Evolutionary conservation across 2,329 filamentous ascomycete species (phyloP), one percentile per base, ranked within the genome.

Genomic region (Neonectria faginata): DNA sequence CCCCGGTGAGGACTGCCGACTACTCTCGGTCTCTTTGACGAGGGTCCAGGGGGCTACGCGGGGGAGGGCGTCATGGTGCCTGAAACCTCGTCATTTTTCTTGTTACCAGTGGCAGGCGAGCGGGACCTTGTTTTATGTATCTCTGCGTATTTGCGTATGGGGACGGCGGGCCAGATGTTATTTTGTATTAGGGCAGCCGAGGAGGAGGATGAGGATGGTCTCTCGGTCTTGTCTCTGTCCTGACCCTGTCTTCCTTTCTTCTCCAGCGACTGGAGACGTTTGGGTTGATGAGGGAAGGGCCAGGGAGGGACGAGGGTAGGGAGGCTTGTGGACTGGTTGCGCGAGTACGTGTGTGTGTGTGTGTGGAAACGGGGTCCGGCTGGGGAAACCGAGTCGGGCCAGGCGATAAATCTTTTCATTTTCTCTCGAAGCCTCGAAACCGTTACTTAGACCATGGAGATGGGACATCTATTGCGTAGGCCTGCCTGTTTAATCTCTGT

Each of bases 331-430:
- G 70, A 66, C 65, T 66, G 68, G 62, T 66, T 58, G 67, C 60
- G 67, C 62, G 68, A 61, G 70, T 65, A 64, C 69, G 65, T 70
- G 70, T 67, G 70, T 67, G n/a, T n/a, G 56, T 73, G 69, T 71
- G 70, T 65, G 66, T 70, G 70, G 69, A 71, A 67, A 67, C 66
- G 70, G 71, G 65, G 65, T 57, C 64, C 57, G 71, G 27, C 66
- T 69, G 60, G 68, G 71, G 60, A 60, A 70, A 72, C 67, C 65
- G 50, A 60, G 70, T 65, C 62, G 72, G 67, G 76, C 78, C 81
- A 81, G 79, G 81, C 81, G 77, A 82, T 83, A 81, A 77, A 82
- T 82, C 76, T 81, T 82, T 78, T 81, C 76, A 73, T 80, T 82
- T 82, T 81, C 76, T 77, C 76, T 77, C 71, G 69, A 72, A 73